Base-by-base conservation (phyloP, 1,139 yeast genomes). In the Pichia sp. region DNA sequence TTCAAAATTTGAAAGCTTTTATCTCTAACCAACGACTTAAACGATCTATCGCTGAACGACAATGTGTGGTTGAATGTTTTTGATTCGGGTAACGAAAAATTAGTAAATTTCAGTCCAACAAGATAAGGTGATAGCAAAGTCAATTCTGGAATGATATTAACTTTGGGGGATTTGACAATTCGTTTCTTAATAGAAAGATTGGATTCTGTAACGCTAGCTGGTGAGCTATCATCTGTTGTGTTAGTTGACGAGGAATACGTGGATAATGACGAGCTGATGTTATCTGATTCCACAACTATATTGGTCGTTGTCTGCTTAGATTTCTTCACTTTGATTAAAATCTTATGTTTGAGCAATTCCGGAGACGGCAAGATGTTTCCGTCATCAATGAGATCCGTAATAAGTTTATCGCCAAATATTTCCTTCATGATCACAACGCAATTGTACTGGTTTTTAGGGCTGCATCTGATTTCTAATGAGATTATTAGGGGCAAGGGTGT, bases 391-490 rank as follows among this genome's bases (percentile, higher is more conserved):
- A 81, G 75, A 32, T 64, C 56, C 0, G 71, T 62, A 1, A 85
- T 63, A 37, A 92, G 64, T 43, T 70, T 62, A 27, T 77, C 82
- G 1, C 83, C 90, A 34, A 94, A 69, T 0, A 73, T 64, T 1
- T 75, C 75, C 43, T 68, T 67, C 45, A 92, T 60, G 1, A 74
- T 67, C 1, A 66, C 64, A 1, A 72, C 78, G 46, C 84, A 77
- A 39, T 71, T 70, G 11, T 62, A 49, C 60, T 94, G 99, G 51
- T 80, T 81, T 28, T 71, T 76, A 0, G 67, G 55, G 8, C 75
- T 76, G 62, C 98, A 92, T 55, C 84, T 85, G 1, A 87, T 73
- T 59, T 94, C 98, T 33, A 94, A 69, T 9, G 97, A 88, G n/a
- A 94, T 59, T 26, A 92, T 82, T 40, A 94, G 67, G 0, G 99